Percentiles rank a stretch among this genome's conserved stretches.
These are phyloP conservation scores for Candida silvatica DNA, from an alignment of 805 yeast species.

Conservation along the genomic window DNA sequence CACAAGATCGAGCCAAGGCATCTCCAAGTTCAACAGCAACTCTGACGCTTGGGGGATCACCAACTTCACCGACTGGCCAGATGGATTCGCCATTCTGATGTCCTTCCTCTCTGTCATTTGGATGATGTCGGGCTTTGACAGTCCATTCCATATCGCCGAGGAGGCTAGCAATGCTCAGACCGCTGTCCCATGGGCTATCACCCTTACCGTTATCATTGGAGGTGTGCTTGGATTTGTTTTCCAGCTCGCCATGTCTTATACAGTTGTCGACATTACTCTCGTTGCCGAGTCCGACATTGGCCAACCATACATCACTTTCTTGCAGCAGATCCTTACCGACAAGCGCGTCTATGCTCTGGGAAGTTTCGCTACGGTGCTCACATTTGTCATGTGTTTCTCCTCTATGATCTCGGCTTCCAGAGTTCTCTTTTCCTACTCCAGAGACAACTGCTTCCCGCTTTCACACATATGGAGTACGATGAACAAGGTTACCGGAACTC, in stretches of 20 bases:
- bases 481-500: slow-evolving; percentile 45
- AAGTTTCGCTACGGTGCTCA: slow-evolving; percentile 33
- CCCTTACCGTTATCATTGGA: slow-evolving; percentile 46
- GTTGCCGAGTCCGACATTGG: slow-evolving; percentile 42
- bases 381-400: slow-evolving; percentile 45
- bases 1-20: slow-evolving; percentile 27
- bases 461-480: slow-evolving; percentile 42
- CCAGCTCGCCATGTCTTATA: slow-evolving; percentile 54
- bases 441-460: slow-evolving; percentile 61
- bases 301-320: slow-evolving; percentile 52
- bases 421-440: slow-evolving; percentile 57
- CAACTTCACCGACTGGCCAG: slow-evolving; percentile 57
- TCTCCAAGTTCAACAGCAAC: slow-evolving; percentile 41
- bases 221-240: slow-evolving; percentile 49
- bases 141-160: slow-evolving; percentile 70
- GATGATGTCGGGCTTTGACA: slow-evolving; percentile 72
- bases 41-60: slow-evolving; percentile 44
- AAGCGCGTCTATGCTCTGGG: slow-evolving; percentile 34
- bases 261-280: slow-evolving; percentile 39
- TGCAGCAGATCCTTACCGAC: slow-evolving; percentile 37
- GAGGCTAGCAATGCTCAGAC: slow-evolving; percentile 56
- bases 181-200: slow-evolving; percentile 64
- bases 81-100: slow-evolving; percentile 49
- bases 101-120: slow-evolving; percentile 55
- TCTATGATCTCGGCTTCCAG: slow-evolving; percentile 61